Base-by-base conservation (phyloP, 495 filamentous ascomycete genomes). In the Neurospora sp. region DNA sequence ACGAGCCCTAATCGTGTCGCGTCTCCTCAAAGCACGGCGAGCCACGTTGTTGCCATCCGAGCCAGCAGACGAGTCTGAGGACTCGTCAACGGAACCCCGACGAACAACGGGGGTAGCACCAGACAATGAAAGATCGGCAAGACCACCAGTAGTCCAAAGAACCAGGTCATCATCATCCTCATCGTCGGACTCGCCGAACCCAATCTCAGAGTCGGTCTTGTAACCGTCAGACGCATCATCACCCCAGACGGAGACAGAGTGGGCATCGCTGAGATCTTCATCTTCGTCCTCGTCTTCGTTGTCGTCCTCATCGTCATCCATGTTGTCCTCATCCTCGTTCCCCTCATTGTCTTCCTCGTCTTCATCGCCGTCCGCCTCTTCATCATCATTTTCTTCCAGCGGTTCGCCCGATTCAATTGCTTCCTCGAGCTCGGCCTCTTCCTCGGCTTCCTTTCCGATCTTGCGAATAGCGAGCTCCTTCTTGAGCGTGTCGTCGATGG, bases 181-280 rank as follows among this genome's bases (percentile, higher is more conserved):
- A 75, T 97, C 92, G 74, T 97, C 94, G 0, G 93, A 95, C 14
- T 91, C 92, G 59, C 94, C 95, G 78, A 98, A 97, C 3, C 96
- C 96, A 74, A 90, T 89, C 82, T 99, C 96, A 77, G 97, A 94
- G 79, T 98, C 95, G n/a, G 94, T 96, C 75, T 97, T 93, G 76
- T 95, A 94, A 12, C 93, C 93, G 78, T 90, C 92, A 42, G 86
- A 85, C n/a, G 80, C 82, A 70, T 92, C 90, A 73, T 91, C 89
- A 59, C 91, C 88, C 69, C 91, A 93, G 12, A 83, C 87, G 75
- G 90, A 89, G 39, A 89, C 87, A 5, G 86, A 84, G 41, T 83
- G 82, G 27, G 79, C 81, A 39, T 84, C 84, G 42, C 85, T 80
- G 2, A 72, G 70, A 3, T 82, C 82, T 40, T 79, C 79, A 9